Conservation (phyloP, 176 grass and related monocot genomes). For the Oryza coarctata region DNA sequence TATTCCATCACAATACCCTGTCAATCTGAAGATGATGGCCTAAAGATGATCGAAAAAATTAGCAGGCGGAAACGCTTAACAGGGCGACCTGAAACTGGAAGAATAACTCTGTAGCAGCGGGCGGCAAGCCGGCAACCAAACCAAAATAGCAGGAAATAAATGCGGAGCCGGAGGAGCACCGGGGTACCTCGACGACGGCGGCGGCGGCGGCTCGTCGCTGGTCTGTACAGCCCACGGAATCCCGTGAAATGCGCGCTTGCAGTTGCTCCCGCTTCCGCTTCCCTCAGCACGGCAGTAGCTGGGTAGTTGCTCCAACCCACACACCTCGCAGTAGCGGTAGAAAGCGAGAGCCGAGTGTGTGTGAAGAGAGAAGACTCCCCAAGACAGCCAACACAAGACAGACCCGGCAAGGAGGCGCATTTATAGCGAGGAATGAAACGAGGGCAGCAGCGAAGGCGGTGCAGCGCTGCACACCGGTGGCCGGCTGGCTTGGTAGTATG, state of each 20-base stretch:
- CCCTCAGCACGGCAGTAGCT: conserved; percentile 6
- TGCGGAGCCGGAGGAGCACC: neutral
- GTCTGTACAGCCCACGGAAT: neutral
- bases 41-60: neutral
- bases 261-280: neutral
- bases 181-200: conserved; percentile 32
- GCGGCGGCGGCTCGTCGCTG: neutral
- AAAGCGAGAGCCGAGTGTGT: neutral
- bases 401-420: conserved; percentile 13
- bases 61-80: neutral
- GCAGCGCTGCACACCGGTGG: neutral
- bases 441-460: neutral
- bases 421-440: conserved; percentile 42
- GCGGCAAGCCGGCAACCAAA: neutral
- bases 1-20: neutral
- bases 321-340: neutral
- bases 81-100: neutral
- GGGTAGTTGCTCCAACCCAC: neutral
- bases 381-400: neutral
- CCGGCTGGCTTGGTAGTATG: neutral
- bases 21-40: neutral
- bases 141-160: neutral
- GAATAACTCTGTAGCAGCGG: neutral
- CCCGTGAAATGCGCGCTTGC: conserved; percentile 12
- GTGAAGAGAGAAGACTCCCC: neutral